Evolutionary conservation across 345 rosid species (phyloP).

Genomic region (Pistacia integerrima): DNA sequence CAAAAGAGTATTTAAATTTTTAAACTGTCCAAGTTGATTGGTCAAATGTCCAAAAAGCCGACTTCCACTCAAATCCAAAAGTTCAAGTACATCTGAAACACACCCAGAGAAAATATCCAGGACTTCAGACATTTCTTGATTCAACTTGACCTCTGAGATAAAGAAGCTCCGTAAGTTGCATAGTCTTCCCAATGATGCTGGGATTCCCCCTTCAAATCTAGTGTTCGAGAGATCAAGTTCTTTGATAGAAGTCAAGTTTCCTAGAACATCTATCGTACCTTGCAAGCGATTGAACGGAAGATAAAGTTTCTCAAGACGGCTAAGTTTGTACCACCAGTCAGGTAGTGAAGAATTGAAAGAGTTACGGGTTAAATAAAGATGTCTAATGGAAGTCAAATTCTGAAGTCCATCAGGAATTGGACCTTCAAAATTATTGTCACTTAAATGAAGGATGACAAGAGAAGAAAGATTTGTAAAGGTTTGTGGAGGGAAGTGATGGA

Average conservation of each 20-base stretch:
- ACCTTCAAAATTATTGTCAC: background rate
- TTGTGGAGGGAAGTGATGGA: background rate
- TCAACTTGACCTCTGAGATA: background rate
- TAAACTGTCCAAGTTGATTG: background rate
- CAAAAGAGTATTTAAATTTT: background rate
- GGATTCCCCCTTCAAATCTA: background rate
- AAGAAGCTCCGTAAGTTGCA: background rate
- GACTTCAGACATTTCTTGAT: background rate
- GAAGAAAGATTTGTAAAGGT: constrained; percentile 14
- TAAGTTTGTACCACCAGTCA: background rate
- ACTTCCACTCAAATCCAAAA: background rate
- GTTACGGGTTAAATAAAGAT: background rate
- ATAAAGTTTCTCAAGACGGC: background rate
- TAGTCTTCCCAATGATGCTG: background rate
- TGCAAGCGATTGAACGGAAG: background rate
- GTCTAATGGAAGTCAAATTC: background rate
- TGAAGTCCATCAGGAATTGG: background rate
- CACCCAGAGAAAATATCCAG: background rate
- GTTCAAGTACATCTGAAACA: background rate
- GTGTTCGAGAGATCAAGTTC: constrained; percentile 1
- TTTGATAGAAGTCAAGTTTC: constrained; percentile 17
- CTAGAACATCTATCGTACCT: background rate
- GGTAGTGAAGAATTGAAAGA: background rate
- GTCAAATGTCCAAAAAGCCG: background rate
- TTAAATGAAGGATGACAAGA: background rate